Base-by-base conservation (phyloP, 805 yeast genomes). In the Yamadazyma laniorum region DNA sequence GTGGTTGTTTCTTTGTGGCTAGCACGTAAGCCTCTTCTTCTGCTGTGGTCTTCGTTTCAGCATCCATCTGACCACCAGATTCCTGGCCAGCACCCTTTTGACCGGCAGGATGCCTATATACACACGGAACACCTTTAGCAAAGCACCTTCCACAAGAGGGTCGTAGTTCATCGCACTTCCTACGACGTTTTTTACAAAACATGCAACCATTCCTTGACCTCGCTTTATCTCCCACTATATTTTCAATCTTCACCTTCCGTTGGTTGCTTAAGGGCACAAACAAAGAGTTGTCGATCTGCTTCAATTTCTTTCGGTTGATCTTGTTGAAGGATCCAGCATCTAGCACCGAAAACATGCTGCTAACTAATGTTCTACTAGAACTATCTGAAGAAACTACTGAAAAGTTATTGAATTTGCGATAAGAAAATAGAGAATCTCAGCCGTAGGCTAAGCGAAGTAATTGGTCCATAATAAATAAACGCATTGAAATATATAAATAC, bases 121-220 rank as follows among this genome's bases (percentile, higher is more conserved):
- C 34, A 33, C 56, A 53, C n/a, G 38, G 37, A 5, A 38, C 25
- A 5, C 41, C 35, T 25, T 48, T 25, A n/a, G 18, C 18, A 6
- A 27, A 31, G 32, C 58, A 53, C 4, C 40, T 34, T 8, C 47
- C 38, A 39, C 58, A 53, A 9, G n/a, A 8, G 2, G 58, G 58
- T 25, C 37, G 43, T 2, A 12, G 22, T 39, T 53, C 56, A 33
- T 53, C 56, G 32, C 58, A 53, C 26, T 50, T 49, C 39, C 47
- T 49, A 23, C 47, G 34, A 29, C 45, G 34, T 25, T 49, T 31
- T 23, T 41, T 38, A 26, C 53, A 49, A 15, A 27, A 29, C 11
- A 36, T 12, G 28, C 53, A 49, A 5, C 53, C 53, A 18, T 34
- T 25, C 12, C 13, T 19, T 5, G 43, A 39, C 31, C 43, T 19